Evolutionary conservation across 2,329 filamentous ascomycete genomes (phyloP).

Genomic region (Helminthosporium solani): DNA sequence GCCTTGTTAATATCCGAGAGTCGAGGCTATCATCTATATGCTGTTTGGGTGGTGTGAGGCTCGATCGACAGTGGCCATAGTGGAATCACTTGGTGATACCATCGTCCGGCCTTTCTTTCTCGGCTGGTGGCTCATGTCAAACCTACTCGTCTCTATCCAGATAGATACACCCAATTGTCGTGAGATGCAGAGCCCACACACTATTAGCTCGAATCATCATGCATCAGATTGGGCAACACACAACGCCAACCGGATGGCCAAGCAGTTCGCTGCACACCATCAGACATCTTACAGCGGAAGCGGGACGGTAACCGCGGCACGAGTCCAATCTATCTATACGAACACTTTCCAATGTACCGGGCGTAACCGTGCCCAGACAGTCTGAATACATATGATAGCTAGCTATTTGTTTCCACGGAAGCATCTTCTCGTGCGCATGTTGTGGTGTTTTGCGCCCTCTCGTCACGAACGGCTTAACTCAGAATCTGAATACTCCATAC

Average conservation of each 20-base stretch:
- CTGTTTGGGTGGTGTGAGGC: slow-evolving; percentile 1
- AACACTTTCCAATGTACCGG: not conserved
- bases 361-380: not conserved
- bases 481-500: too few species aligned
- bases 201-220: not conserved
- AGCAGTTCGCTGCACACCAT: not conserved
- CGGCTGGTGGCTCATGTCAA: too few species aligned
- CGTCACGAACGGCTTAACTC: too few species aligned
- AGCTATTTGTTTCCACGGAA: too few species aligned
- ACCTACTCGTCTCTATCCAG: too few species aligned
- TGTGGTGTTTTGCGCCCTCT: too few species aligned
- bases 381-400: too few species aligned
- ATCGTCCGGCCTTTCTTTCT: not conserved
- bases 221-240: not conserved
- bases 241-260: not conserved
- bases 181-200: too few species aligned
- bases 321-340: not conserved
- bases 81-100: slow-evolving; percentile 2
- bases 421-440: too few species aligned
- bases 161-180: too few species aligned
- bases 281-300: not conserved
- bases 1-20: not conserved
- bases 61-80: not conserved
- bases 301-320: not conserved
- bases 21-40: not conserved